Evolutionary conservation across 768 basidiomycete species (phyloP), one percentile per base, ranked within the genome.

Genomic region (Coprinopsis sp.): DNA sequence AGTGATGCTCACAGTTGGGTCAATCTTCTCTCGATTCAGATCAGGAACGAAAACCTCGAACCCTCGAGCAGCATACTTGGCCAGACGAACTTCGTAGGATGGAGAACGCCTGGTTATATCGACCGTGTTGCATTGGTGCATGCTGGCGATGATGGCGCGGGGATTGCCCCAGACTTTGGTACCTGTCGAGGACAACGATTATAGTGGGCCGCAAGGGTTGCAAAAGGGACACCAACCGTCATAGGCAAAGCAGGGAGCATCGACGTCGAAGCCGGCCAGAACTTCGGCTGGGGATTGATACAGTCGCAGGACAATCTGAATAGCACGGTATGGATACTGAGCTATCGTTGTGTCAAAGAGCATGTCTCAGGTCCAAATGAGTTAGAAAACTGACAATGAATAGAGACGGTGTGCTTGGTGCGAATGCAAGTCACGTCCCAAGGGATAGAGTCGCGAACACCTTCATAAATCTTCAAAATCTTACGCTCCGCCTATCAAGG

Each of bases 371-470:
- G 22, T 7, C 13, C 21, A n/a, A 5, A 12, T 33, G 33, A 3
- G 25, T 18, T 25, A n/a, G 24, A 28, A 14, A 14, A 58, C 75
- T 44, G 50, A 73, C 79, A 80, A 56, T 82, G 76, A 53, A 83
- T 81, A 12, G 81, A 82, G 33, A 82, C 67, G 0, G 80, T 79
- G 52, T 84, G 79, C 61, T 79, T 82, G 47, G 79, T 79, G 31
- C 81, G 73, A 46, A 84, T 74, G 41, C 79, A 82, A 24, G 80
- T 82, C 13, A 80, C 77, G 56, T 82, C 82, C 81, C 81, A 82
- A 22, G 80, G 79, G 28, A 83, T 73, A 8, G 79, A 78, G 56
- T 82, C 79, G 18, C 80, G 67, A 21, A 84, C 77, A 5, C 80
- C 81, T 53, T 81, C 77, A 53, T 78, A 83, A 25, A 83, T 81